These are phyloP conservation scores for Miamiensis avidus DNA, from an alignment of 169 alveolate genomes.

Conservation along the genomic window DNA sequence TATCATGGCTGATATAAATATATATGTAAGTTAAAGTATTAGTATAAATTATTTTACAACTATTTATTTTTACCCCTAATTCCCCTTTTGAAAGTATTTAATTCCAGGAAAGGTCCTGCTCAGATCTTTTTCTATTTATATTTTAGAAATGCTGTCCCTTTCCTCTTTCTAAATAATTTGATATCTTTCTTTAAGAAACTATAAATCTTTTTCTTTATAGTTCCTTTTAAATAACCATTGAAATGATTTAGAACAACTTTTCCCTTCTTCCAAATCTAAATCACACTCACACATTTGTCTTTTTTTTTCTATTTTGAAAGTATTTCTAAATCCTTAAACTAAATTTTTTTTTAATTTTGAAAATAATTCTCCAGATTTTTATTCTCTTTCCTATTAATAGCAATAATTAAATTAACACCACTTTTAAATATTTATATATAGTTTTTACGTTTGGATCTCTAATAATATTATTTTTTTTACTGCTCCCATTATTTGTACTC, in stretches of 20 bases:
- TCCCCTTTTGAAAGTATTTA: not conserved
- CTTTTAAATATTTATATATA: too few species aligned
- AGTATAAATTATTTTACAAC: too few species aligned
- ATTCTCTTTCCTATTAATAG: too few species aligned
- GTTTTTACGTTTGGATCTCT: too few species aligned
- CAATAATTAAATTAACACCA: too few species aligned
- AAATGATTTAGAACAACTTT: slow-evolving; percentile 11
- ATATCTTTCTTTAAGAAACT: not conserved
- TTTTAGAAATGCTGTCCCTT: not conserved
- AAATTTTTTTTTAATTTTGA: too few species aligned
- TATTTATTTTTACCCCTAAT: not conserved
- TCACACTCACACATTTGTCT: slow-evolving; percentile 32
- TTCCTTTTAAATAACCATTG: not conserved
- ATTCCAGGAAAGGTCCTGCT: not conserved
- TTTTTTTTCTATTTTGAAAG: not conserved
- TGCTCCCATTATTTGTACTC: too few species aligned
- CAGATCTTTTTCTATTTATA: not conserved
- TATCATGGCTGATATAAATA: not conserved
- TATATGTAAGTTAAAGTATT: too few species aligned
- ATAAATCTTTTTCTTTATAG: slow-evolving; percentile 5
- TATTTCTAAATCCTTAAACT: not conserved
- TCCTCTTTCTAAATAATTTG: not conserved
- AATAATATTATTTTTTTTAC: too few species aligned
- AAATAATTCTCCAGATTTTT: too few species aligned
- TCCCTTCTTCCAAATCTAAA: slow-evolving; percentile 2